Conservation (phyloP, 163 green algal genomes). For the Scenedesmus sp. region DNA sequence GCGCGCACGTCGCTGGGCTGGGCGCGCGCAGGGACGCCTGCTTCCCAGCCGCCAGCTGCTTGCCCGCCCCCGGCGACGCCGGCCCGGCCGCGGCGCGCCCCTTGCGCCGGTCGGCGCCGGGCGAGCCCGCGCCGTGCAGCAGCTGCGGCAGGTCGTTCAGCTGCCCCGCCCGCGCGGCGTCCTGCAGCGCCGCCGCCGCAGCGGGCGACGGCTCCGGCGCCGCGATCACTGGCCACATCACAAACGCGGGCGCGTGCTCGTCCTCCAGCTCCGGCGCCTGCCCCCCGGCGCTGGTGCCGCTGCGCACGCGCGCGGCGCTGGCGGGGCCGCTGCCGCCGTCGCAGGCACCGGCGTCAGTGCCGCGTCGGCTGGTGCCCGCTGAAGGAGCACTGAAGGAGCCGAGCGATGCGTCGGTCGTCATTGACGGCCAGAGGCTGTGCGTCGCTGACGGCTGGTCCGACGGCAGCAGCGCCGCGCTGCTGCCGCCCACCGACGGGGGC, state of each 20-base stretch:
- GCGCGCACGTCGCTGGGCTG: too few relatives aligned
- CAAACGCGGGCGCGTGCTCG: constrained; percentile 10
- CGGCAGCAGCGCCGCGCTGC: not conserved
- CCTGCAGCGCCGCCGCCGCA: too few relatives aligned
- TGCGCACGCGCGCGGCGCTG: too few relatives aligned
- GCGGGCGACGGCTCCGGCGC: not conserved
- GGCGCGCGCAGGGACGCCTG: too few relatives aligned
- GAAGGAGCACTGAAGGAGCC: too few relatives aligned
- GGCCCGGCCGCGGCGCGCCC: too few relatives aligned
- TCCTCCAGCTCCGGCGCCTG: not conserved
- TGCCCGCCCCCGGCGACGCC: too few relatives aligned
- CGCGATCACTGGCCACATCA: constrained; percentile 27
- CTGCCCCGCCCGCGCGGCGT: not conserved
- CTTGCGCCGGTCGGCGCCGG: too few relatives aligned
- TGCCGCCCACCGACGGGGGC: not conserved
- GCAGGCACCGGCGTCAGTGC: not conserved
- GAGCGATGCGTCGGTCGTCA: constrained; percentile 1
- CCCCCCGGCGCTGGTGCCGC: constrained; percentile 20
- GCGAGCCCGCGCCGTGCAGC: too few relatives aligned
- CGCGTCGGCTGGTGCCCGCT: not conserved
- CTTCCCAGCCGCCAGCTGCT: too few relatives aligned
- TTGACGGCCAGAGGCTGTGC: constrained; percentile 24
- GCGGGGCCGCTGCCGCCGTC: too few relatives aligned
- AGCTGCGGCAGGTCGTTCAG: not conserved
- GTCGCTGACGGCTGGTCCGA: not conserved